Evolutionary conservation across 805 yeast genomes (phyloP), one percentile per base, ranked within the genome.

Genomic region (Cyberlindnera xylosilytica): DNA sequence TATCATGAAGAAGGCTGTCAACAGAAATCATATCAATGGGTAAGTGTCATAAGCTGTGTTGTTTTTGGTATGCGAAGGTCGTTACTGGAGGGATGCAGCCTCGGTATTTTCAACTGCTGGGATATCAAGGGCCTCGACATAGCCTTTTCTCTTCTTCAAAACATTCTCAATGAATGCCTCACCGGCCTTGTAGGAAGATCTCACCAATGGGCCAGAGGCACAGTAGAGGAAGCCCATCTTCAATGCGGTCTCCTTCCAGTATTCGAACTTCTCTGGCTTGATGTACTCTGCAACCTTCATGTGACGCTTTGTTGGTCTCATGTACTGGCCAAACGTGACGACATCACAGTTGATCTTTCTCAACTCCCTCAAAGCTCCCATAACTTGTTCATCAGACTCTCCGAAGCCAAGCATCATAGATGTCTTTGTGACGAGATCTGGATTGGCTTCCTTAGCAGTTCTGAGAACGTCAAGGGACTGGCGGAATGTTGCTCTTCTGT

Each of bases 301-400:
- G 64, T 93, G 99, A 60, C 99, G 81, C 66, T 87, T 93, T 2
- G 99, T 93, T 34, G 99, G 99, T 62, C 99, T 78, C 97, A 93
- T 93, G 65, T 93, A 93, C 67, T 93, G 99, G 28, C 99, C 99
- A 66, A 93, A 93, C 0, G 99, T 93, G 15, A 93, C 97, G 38
- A 93, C 96, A 59, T 93, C 98, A 63, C 95, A 93, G 8, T 74
- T 68, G 34, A 83, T 76, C 16, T 68, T 79, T 49, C 98, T 77
- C 52, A 95, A 70, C 61, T 87, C 95, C 48, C 64, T 72, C 56
- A 93, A 62, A 0, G 97, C 82, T 51, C 79, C 81, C 60, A 81
- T 61, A 11, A 93, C 63, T 65, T 93, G 97, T 41, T 83, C 96
- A 58, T 93, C 98, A 2, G 90, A 79, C 64, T 93, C 99, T 31